These are phyloP conservation scores for Beauveria asiatica DNA, from an alignment of 2,329 filamentous ascomycete genomes.

Conservation along the genomic window DNA sequence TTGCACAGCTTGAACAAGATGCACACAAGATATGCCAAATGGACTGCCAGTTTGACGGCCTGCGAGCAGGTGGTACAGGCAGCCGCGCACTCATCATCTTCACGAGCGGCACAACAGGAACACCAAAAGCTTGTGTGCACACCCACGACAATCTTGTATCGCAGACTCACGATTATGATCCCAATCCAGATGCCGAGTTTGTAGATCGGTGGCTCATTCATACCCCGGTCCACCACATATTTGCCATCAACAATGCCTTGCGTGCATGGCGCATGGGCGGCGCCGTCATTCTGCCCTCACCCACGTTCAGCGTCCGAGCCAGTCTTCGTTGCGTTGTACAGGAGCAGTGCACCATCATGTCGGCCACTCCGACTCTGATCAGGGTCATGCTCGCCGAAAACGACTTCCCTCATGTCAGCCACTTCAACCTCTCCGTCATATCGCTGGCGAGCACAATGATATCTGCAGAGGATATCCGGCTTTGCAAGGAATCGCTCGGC, in stretches of 20 bases:
- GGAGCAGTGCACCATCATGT: conserved; percentile 29
- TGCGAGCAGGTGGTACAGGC: conserved; percentile 4
- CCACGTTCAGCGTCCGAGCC: conserved; percentile 24
- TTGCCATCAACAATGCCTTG: conserved; percentile 30
- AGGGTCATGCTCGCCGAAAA: conserved; percentile 24
- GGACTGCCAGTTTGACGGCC: neutral
- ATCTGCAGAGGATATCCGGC: conserved; percentile 21
- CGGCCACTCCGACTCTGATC: conserved; percentile 31
- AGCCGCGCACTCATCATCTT: conserved; percentile 34
- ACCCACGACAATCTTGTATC: conserved; percentile 32
- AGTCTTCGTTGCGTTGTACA: conserved; percentile 24
- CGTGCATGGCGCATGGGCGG: conserved; percentile 29
- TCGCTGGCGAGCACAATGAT: conserved; percentile 28
- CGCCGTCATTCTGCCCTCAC: conserved; percentile 27
- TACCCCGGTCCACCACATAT: conserved; percentile 30
- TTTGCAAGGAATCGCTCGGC: conserved; percentile 25
- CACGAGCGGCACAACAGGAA: conserved; percentile 41
- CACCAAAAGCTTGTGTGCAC: conserved; percentile 37
- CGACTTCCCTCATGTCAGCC: conserved; percentile 18
- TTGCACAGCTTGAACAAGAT: neutral
- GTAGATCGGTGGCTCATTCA: conserved; percentile 29
- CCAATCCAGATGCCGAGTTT: conserved; percentile 21
- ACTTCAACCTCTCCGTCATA: conserved; percentile 24
- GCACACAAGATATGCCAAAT: neutral
- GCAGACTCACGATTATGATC: conserved; percentile 28